These are phyloP conservation scores for Pharnaceum exiguum DNA, from an alignment of 148 eudicot genomes.

Conservation along the genomic window DNA sequence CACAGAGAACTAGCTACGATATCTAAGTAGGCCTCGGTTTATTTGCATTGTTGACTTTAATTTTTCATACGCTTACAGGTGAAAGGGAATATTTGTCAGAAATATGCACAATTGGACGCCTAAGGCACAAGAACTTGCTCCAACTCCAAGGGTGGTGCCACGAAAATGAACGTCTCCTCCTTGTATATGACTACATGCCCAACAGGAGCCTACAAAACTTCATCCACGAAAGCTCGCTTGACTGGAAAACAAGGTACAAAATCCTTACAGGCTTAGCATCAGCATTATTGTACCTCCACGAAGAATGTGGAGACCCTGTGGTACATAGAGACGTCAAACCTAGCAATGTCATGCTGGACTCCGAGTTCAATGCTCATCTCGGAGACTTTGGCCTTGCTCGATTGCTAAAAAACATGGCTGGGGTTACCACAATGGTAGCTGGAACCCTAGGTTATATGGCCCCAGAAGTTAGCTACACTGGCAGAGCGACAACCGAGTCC, in stretches of 20 bases:
- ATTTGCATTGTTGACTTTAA: neutral
- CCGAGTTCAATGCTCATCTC: constrained; percentile 49
- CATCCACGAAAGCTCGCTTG: constrained; percentile 29
- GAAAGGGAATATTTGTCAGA: constrained; percentile 68
- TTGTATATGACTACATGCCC: constrained; percentile 71
- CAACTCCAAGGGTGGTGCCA: constrained; percentile 81
- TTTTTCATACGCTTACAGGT: constrained; percentile 21
- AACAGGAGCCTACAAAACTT: constrained; percentile 66
- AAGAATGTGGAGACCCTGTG: constrained; percentile 63
- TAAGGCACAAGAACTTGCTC: constrained; percentile 62
- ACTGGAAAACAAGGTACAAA: constrained; percentile 39
- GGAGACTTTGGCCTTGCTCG: constrained; percentile 80
- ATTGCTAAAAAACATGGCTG: constrained; percentile 34
- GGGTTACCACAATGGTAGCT: constrained; percentile 61
- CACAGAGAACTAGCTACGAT: too few relatives aligned
- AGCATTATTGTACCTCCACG: constrained; percentile 55
- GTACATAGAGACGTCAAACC: constrained; percentile 78
- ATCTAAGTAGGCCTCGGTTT: too few relatives aligned
- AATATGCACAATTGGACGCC: constrained; percentile 62
- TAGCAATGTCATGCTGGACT: constrained; percentile 66
- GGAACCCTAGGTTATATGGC: constrained; percentile 80
- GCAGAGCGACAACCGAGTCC: constrained; percentile 60
- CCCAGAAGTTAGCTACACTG: constrained; percentile 71
- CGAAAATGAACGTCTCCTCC: constrained; percentile 49
- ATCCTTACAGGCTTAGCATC: constrained; percentile 54